phyloP scores from a whole-genome alignment of 805 yeast species.

The Maudiozyma turicensis region DNA sequence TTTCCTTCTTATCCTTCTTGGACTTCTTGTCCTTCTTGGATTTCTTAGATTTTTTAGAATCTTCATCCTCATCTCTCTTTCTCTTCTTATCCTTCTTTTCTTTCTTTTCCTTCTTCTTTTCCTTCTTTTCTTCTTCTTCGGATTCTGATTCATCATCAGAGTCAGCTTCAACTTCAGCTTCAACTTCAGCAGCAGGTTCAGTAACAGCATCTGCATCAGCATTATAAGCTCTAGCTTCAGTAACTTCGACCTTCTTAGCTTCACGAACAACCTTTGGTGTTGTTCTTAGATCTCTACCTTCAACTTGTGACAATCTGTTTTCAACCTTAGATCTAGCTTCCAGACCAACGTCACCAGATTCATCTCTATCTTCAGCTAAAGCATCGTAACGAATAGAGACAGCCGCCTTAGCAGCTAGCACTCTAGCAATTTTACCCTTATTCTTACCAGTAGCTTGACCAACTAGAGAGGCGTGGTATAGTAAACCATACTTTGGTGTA shows the following conservation, averaged over 20 bases:
- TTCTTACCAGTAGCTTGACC: constrained; percentile 98
- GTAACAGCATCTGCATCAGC: constrained; percentile 83
- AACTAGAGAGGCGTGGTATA: constrained; percentile 92
- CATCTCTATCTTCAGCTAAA: constrained; percentile 92
- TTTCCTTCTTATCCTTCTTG: constrained; percentile 27
- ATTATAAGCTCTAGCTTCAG: constrained; percentile 81
- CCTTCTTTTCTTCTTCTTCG: constrained; percentile 29
- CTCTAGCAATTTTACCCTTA: constrained; percentile 98
- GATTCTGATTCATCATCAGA: constrained; percentile 32
- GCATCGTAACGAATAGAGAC: constrained; percentile 96
- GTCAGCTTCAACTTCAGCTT: constrained; percentile 31
- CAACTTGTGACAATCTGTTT: constrained; percentile 85
- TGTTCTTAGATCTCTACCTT: constrained; percentile 93
- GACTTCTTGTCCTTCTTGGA: constrained; percentile 26
- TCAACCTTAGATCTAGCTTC: constrained; percentile 90
- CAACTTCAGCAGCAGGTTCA: constrained; percentile 47
- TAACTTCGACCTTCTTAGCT: constrained; percentile 75
- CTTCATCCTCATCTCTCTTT: constrained; percentile 27
- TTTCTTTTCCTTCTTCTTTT: constrained; percentile 30
- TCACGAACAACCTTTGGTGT: constrained; percentile 75
- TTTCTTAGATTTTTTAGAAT: constrained; percentile 26
- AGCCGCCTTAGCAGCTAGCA: constrained; percentile 96
- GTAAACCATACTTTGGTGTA: constrained; percentile 95
- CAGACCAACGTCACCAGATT: constrained; percentile 87
- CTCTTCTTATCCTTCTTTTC: constrained; percentile 29